Base-by-base conservation (phyloP, 2,329 filamentous ascomycete species). In the Penicillium sp. region DNA sequence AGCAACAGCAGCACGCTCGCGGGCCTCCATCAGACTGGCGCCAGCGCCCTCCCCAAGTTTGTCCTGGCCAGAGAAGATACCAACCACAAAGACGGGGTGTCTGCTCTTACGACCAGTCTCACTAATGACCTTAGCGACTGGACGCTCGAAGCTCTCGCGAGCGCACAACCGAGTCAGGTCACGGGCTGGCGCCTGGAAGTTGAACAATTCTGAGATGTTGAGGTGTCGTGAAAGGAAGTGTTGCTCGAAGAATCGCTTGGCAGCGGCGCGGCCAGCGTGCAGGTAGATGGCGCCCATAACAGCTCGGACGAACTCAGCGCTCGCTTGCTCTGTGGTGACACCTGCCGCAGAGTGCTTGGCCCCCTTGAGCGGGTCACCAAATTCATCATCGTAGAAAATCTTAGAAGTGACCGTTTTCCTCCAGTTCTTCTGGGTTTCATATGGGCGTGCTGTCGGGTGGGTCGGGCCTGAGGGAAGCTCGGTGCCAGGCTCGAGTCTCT, bases 41-140 rank as follows among this genome's bases (percentile, higher is more conserved):
- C 87, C 93, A 19, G 83, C 78, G n/a, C 84, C 93, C 73, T 98
- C 91, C 49, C 91, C 93, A 37, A 98, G 77, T 77, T 93, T 91
- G 67, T 98, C 90, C 53, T 78, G 76, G 45, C 91, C 93, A 58
- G 87, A 94, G 74, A 86, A 98, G 54, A 98, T 90, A 51, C 91
- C 93, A 13, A 98, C 90, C 28, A 96, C 83, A 64, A 85, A 97
- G 15, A 98, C 93, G 15, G 93, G 91, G 52, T 87, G 87, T 67
- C 86, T 81, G 62, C 86, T 93, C 59, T 79, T 69, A 51, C 93
- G 82, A 66, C 93, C 93, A 3, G 93, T 97, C 75, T 98, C 93
- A 61, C 84, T 88, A 60, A 95, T 79, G 47, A 98, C 79, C 50
- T 90, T 82, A 15, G 93, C 93, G 24, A 96, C 80, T 1, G 93